A percentile compares a stretch with the other conserved stretches of the same genome.
phyloP scores from a whole-genome alignment of 1,284 basidiomycete species.

The Phylloboletellus chloephorus region DNA sequence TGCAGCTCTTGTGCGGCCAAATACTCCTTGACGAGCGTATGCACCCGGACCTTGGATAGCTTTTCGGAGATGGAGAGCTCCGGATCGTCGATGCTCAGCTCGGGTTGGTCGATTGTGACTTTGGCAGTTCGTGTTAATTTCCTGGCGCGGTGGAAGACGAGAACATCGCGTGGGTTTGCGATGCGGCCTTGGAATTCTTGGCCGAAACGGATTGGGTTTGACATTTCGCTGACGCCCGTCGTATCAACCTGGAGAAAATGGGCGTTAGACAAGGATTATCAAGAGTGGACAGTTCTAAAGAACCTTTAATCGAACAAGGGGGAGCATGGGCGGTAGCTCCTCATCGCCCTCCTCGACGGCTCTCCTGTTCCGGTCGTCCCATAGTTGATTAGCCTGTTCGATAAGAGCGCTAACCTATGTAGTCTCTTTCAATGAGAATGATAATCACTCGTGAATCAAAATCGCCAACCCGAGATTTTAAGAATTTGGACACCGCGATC shows the following conservation, averaged over 20 bases:
- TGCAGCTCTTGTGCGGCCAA: conserved; percentile 85
- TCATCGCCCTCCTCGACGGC: conserved; percentile 67
- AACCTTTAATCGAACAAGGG: conserved; percentile 84
- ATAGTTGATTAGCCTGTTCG: conserved; percentile 66
- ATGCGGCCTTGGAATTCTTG: conserved; percentile 90
- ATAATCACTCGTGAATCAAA: neutral
- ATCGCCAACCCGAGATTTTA: conserved; percentile 58
- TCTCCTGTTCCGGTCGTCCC: conserved; percentile 72
- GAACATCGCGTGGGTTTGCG: conserved; percentile 91
- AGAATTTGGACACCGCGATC: conserved; percentile 74
- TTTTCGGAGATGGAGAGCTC: conserved; percentile 61
- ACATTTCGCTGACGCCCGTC: conserved; percentile 81
- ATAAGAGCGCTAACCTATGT: conserved; percentile 76
- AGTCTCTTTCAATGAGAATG: neutral
- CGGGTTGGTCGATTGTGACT: conserved; percentile 62
- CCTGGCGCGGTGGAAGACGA: conserved; percentile 86
- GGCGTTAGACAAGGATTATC: neutral
- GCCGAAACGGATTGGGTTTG: conserved; percentile 94
- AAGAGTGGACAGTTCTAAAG: conserved; percentile 4
- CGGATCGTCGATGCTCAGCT: conserved; percentile 72
- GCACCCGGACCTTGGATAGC: conserved; percentile 63
- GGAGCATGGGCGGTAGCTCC: conserved; percentile 69
- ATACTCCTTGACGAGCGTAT: conserved; percentile 82
- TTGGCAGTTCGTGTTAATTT: conserved; percentile 43
- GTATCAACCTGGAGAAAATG: conserved; percentile 69